These are phyloP conservation scores for Hansenula lynferdii DNA, from an alignment of 1,139 yeast species.

Conservation along the genomic window DNA sequence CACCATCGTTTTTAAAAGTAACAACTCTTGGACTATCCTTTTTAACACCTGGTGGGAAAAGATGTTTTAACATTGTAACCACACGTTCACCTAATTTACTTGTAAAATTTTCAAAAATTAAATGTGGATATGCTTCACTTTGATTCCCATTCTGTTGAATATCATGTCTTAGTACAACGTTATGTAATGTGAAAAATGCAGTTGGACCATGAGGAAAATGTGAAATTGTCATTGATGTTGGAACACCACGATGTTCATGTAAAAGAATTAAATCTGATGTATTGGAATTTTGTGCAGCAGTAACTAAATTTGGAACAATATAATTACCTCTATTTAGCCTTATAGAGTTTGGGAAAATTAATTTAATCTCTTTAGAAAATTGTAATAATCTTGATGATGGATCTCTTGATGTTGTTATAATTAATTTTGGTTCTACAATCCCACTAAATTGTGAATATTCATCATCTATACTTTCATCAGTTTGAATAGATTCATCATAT, in stretches of 20 bases:
- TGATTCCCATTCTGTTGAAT: conserved; percentile 81
- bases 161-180: conserved; percentile 93
- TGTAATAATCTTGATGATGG: conserved; percentile 84
- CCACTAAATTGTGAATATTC: conserved; percentile 90
- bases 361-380: conserved; percentile 87
- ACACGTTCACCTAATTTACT: conserved; percentile 82
- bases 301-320: conserved; percentile 77
- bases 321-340: conserved; percentile 93
- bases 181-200: conserved; percentile 89
- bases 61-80: conserved; percentile 72
- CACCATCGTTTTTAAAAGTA: conserved; percentile 86
- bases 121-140: conserved; percentile 89
- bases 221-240: conserved; percentile 85
- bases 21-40: conserved; percentile 84
- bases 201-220: conserved; percentile 99
- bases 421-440: conserved; percentile 83
- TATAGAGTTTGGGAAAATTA: conserved; percentile 85
- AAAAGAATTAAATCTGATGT: conserved; percentile 80
- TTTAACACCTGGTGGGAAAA: conserved; percentile 97
- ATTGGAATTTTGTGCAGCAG: conserved; percentile 72
- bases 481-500: conserved; percentile 69
- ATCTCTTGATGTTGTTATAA: conserved; percentile 90
- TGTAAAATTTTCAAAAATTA: conserved; percentile 88
- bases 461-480: conserved; percentile 61
- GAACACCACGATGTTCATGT: conserved; percentile 98